Evolutionary conservation across 768 basidiomycete species (phyloP), one percentile per base, ranked within the genome.

Genomic region (Podaxis sp.): DNA sequence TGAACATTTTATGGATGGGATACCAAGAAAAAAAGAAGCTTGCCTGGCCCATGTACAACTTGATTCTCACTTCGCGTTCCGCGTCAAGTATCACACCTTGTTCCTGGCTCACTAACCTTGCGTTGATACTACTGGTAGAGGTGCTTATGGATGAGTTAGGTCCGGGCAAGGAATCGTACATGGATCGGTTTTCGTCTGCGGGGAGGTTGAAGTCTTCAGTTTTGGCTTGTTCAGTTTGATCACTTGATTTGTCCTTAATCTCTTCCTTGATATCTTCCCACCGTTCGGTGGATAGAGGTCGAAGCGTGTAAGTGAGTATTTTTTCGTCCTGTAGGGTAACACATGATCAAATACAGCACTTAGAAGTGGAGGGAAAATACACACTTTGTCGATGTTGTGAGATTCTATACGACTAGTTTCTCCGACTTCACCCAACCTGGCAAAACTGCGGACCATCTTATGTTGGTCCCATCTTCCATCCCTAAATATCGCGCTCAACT

Each of bases 401-500:
- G 74, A 76, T 58, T 67, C 69, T 17, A 77, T 66, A 4, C 68
- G 67, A 5, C 70, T 68, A 4, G 75, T 66, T 17, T 75, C 69
- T 22, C 69, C 69, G 6, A 72, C 67, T 6, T 74, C 69, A 4
- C 83, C 85, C 73, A 94, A 74, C 64, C 82, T 80, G 1, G 89
- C 89, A 74, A 93, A 94, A 61, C 82, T 83, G 55, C 80, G 75
- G 54, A 94, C 85, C 93, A 94, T 93, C 79, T 93, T 94, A 61
- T 72, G 73, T 51, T 74, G 79, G 71, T 94, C 93, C 88, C 90
- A 93, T 66, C 68, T 78, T 11, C 81, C 87, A 47, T 74, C 78
- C 63, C 66, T 69, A 66, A 88, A 91, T 24, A 82, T 65, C 58
- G 76, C 73, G 33, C 68, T 68, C 59, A 87, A 60, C 27, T 71